phyloP scores from a whole-genome alignment of 257 asterid species.

The Lycium ferocissimum region DNA sequence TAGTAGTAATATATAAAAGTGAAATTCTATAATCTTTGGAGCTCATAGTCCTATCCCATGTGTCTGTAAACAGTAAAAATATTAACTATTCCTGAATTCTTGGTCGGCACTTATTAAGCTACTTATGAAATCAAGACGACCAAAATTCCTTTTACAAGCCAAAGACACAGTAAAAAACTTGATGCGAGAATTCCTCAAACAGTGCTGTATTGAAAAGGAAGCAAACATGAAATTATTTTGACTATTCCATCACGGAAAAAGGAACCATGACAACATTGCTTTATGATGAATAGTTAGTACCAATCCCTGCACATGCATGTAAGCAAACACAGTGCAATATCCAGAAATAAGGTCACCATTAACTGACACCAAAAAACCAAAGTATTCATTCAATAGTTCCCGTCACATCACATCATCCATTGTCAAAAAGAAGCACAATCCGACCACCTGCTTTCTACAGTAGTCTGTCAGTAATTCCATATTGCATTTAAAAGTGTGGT shows the following conservation, averaged over 20 bases:
- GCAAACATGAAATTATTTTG: neutral
- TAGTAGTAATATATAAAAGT: too few relatives aligned
- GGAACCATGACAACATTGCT: constrained; percentile 20
- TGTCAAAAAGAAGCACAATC: neutral
- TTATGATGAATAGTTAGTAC: constrained; percentile 17
- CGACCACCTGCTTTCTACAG: constrained; percentile 22
- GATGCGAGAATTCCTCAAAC: neutral
- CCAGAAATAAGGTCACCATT: constrained; percentile 11
- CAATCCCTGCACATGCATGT: constrained; percentile 19
- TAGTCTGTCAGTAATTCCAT: neutral
- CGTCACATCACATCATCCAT: constrained; percentile 22
- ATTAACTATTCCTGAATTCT: neutral
- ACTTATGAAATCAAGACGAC: neutral
- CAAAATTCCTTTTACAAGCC: neutral
- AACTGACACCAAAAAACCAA: constrained; percentile 24
- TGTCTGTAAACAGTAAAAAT: neutral
- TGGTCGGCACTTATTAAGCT: neutral
- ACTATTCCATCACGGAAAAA: constrained; percentile 20
- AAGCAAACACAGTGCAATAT: neutral
- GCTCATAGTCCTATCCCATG: neutral
- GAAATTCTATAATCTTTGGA: neutral
- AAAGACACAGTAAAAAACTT: neutral
- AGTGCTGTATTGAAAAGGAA: neutral
- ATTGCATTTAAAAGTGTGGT: neutral
- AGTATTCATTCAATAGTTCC: neutral